Evolutionary conservation across 2,329 filamentous ascomycete genomes (phyloP), one percentile per base, ranked within the genome.

Genomic region (Aureobasidium subglaciale): DNA sequence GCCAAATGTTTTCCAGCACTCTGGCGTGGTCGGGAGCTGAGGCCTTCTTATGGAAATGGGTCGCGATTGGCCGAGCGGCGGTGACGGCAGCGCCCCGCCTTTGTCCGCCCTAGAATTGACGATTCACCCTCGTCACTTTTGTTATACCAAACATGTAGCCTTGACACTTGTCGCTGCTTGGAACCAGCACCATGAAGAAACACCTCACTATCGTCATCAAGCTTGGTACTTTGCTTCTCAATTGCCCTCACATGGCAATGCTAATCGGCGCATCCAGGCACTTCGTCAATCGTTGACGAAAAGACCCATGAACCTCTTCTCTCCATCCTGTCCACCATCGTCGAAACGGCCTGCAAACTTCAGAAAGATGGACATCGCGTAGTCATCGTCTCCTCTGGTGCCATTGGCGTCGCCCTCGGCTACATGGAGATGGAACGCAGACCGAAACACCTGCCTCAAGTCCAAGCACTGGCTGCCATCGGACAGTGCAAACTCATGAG

Each of bases 201-300:
- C 78, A 82, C 65, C 78, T 89, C 62, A 89, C 85, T 54, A 82
- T 93, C 60, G 88, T 95, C 64, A 92, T 95, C 66, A 95, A 95
- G 76, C 81, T 95, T 61, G 89, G 89, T 93, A 79, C 63, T 63
- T 63, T 13, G 3, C 18, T 10, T 24, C 7, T 24, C n/a, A 13
- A 38, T 38, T 20, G 22, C 32, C 35, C 16, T n/a, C 11, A 15
- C 25, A 34, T 15, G 6, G 11, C 16, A 40, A 27, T 29, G 22
- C 57, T 59, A 16, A 59, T n/a, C 6, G 9, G 34, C 5, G 30
- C 38, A 11, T 13, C 3, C 63, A 99, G 93, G 93, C 65, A 97
- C 93, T 43, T 96, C 90, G 71, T 97, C 93, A n/a, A 97, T 99
- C 63, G 91, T 99, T 61, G 90, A 97, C 73, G 93, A 99, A 70